phyloP scores from a whole-genome alignment of 345 rosid genomes.

The Pistacia atlantica region DNA sequence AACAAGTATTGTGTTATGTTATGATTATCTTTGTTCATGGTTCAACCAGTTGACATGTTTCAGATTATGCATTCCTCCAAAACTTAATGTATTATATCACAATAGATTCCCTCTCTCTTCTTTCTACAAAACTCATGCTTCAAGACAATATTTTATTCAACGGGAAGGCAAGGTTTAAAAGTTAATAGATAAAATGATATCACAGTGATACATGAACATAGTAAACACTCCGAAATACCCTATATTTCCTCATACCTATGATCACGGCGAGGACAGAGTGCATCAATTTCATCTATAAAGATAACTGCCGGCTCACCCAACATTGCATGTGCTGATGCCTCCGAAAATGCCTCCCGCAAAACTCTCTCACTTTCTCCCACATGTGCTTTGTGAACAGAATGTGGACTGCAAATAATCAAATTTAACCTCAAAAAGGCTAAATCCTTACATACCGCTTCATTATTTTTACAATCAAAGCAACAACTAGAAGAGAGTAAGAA shows the following conservation, averaged over 20 bases:
- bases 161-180: neutral
- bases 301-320: conserved; percentile 75
- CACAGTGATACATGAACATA: neutral
- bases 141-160: neutral
- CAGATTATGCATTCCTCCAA: no score
- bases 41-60: no score
- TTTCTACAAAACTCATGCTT: neutral
- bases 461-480: neutral
- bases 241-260: conserved; percentile 46
- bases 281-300: conserved; percentile 91
- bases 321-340: conserved; percentile 65
- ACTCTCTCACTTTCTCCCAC: conserved; percentile 90
- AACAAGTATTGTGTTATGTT: no score
- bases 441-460: no score
- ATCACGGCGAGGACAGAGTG: conserved; percentile 80
- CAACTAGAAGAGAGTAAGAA: neutral
- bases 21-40: no score
- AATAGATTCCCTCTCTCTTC: neutral
- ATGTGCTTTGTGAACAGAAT: conserved; percentile 73
- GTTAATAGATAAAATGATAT: no score
- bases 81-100: neutral
- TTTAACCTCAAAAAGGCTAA: neutral
- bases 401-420: conserved; percentile 49
- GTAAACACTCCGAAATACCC: neutral
- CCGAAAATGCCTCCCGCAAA: conserved; percentile 75